Evolutionary conservation across 2,329 filamentous ascomycete species (phyloP), one percentile per base, ranked within the genome.

Genomic region (Aspergillus felis): DNA sequence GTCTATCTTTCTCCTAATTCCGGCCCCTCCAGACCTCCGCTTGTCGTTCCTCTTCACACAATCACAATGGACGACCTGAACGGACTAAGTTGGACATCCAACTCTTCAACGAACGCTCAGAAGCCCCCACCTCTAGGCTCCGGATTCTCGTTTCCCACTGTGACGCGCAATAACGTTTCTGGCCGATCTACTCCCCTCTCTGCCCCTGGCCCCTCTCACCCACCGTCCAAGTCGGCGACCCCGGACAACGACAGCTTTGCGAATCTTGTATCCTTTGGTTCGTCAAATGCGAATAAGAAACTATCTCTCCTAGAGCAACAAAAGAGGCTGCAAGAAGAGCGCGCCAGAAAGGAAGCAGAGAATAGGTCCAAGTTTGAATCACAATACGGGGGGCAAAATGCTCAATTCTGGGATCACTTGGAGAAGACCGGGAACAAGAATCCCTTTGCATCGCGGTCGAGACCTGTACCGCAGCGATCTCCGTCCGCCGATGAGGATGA

Each of bases 371-470:
- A 87, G 70, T 84, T 87, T 66, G 90, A 94, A 63, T 82, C 84
- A 29, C 87, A 93, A 59, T 97, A 91, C 73, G 91, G 90, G 2
- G 85, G 71, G 3, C 76, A 76, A 50, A 79, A 87, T 66, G 82
- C 84, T 10, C 85, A 86, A 60, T 91, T 91, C 70, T 92, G 89
- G 86, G 89, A 94, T 68, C 84, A 77, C 12, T 77, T 94, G 50
- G 91, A 85, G 29, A 80, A 78, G 62, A 78, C 77, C 47, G 81
- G 79, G 66, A 79, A 71, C 53, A 81, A 76, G 41, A 76, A 71
- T 51, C 62, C 76, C 27, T 58, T 69, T 24, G 72, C 81, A 35
- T 76, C 81, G 48, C 29, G 20, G 2, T 35, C 56, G 14, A 46
- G 17, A 47, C 74, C 77, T 56, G 74, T 77, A 50, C 80, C 80